Conservation (phyloP, 202 grass and related monocot genomes). For the Digitaria exilis region DNA sequence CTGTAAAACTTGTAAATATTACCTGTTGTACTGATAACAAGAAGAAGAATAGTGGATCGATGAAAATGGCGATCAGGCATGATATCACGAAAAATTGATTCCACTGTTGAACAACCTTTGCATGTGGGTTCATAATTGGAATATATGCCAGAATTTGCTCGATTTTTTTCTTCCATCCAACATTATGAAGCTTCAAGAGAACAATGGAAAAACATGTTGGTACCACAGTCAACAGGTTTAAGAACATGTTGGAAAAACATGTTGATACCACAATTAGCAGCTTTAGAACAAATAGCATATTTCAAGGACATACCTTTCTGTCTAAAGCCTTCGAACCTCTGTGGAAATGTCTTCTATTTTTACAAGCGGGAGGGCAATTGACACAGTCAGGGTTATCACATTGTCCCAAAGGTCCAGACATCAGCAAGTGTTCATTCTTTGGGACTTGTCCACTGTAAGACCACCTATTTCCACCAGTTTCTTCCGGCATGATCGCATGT, state of each 20-base stretch:
- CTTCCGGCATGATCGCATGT: slow-evolving; percentile 62
- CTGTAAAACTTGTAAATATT: slow-evolving; percentile 19
- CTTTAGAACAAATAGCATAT: slow-evolving; percentile 13
- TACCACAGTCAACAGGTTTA: slow-evolving; percentile 6
- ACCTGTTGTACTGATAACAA: slow-evolving; percentile 74
- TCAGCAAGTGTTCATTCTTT: slow-evolving; percentile 84
- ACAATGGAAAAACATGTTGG: slow-evolving; percentile 27
- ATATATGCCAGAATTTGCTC: slow-evolving; percentile 52
- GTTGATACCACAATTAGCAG: slow-evolving; percentile 18
- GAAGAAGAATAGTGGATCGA: slow-evolving; percentile 94
- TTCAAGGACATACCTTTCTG: slow-evolving; percentile 53
- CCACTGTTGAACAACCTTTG: slow-evolving; percentile 81
- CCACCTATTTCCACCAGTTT: slow-evolving; percentile 49
- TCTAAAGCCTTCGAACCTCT: slow-evolving; percentile 54
- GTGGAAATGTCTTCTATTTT: slow-evolving; percentile 62
- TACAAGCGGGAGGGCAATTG: slow-evolving; percentile 82
- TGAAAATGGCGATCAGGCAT: slow-evolving; percentile 87
- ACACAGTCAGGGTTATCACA: slow-evolving; percentile 91
- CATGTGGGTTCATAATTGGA: slow-evolving; percentile 89
- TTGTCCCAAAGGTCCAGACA: slow-evolving; percentile 85
- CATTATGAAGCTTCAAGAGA: slow-evolving; percentile 61
- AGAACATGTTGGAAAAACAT: neutral
- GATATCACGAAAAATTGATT: slow-evolving; percentile 98
- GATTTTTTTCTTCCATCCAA: slow-evolving; percentile 83
- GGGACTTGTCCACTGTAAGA: slow-evolving; percentile 41